Base-by-base conservation (phyloP, 257 asterid species). In the Solanum ossicruentum region DNA sequence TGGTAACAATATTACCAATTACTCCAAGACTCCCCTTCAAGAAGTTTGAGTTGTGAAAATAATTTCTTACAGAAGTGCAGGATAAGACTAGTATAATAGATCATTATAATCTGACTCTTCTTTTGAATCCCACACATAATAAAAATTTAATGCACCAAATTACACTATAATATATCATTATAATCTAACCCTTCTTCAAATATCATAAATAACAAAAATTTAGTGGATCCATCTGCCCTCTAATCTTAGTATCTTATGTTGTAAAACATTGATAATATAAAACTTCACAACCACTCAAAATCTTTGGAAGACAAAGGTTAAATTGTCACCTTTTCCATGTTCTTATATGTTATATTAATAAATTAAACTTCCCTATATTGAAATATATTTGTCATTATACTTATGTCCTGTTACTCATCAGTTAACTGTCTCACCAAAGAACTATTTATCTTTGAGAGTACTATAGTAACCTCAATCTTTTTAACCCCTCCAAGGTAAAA, bases 271-370 rank as follows among this genome's bases (percentile, higher is more conserved):
- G 73, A 28, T 66, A 28, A 15, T 66, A 28, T 17, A 1, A 13
- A 66, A 8, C 5, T 70, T 67, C 10, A 18, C 55, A 41, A 0
- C 7, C 54, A 18, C 55, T 20, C 21, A 11, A 11, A 16, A 70
- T 39, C 26, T 17, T 77, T 13, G 61, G 82, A 51, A 77, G 43
- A 26, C 82, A 77, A 51, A 49, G 82, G 23, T 26, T 15, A 77
- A 51, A 77, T 77, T 51, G 82, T 77, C 63, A 51, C 26, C 16
- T 77, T 77, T 77, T 77, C 11, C 63, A 77, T 23, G 82, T 77
- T 77, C 23, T 15, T 72, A 70, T 70, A 70, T 70, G 54, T 17
- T 9, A 70, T 70, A 70, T 8, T 49, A 70, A 18, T 70, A 39
- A 70, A 70, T 70, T 72, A 43, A 20, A 71, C 3, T 72, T 45